Evolutionary conservation across 208 protist genomes (phyloP).

Genomic region (Acanthamoeba healyi): DNA sequence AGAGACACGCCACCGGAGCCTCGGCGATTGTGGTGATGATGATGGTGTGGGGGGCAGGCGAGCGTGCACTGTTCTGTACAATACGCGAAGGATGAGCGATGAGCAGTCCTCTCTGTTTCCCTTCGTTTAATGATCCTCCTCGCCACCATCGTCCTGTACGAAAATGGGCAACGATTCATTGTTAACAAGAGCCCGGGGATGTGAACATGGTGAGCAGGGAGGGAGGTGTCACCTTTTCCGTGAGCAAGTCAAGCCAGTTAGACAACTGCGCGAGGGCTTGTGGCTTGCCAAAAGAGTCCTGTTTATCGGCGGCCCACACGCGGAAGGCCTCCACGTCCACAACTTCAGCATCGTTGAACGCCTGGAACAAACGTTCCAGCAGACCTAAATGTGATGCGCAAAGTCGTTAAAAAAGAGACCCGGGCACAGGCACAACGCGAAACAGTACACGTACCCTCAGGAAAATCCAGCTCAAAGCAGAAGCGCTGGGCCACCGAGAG

Average conservation of each 20-base stretch:
- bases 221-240: background rate
- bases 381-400: background rate
- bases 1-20: no score
- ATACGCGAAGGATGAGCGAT: background rate
- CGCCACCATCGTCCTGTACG: background rate
- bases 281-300: conserved; percentile 21
- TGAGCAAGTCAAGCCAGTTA: background rate
- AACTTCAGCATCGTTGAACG: background rate
- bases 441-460: background rate
- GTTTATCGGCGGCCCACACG: background rate
- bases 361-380: conserved; percentile 22
- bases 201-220: no score
- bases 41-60: background rate
- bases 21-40: background rate
- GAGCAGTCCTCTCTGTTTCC: background rate
- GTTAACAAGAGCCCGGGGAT: no score
- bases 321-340: conserved; percentile 28
- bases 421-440: background rate
- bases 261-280: background rate
- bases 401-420: background rate
- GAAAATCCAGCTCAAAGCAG: conserved; percentile 16
- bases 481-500: background rate
- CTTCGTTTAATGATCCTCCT: background rate
- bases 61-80: background rate
- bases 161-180: no score